Evolutionary conservation across 257 asterid genomes (phyloP), one percentile per base, ranked within the genome.

Genomic region (Verbena officinalis): DNA sequence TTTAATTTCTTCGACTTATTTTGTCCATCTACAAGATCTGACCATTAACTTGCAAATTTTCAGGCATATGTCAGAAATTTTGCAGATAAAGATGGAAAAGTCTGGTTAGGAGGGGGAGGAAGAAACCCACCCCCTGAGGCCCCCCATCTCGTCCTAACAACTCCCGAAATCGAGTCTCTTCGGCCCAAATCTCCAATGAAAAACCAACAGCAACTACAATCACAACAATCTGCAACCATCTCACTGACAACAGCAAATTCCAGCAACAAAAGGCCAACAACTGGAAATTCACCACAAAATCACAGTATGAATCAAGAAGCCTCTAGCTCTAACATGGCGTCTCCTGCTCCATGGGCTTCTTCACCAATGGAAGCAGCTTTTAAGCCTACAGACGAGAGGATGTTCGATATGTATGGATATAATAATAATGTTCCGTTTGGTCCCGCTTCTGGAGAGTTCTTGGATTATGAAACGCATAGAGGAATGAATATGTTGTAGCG

Each of bases 111-210:
- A 53, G 96, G 95, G 20, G 96, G 95, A 67, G 99, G 99, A 55
- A 81, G 97, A 71, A 94, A 94, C 75, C 99, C 98, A 64, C 99
- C 99, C 34, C 96, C 96, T 0, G 99, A 91, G 69, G 95, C 97
- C 4, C 93, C 98, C 19, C 99, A 90, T 68, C 99, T 90, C 9
- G 96, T 91, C 61, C 72, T 69, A 62, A 94, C 99, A 27, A 94
- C 99, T 20, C 96, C 96, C 0, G 97, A 94, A 56, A 94, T 94
- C 10, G 99, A 94, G 67, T 55, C 93, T 14, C 88, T 94, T 58
- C 95, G 97, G 21, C 99, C 99, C 24, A 94, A 94, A 70, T 94
- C 99, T 10, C 99, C 99, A 0, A 94, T 90, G 99, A 94, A 90
- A 78, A 90, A 90, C 75, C 99, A 90, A 74, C 95, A 81, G 81